These are phyloP conservation scores for Clavispora fructus DNA, from an alignment of 805 yeast species.

Conservation along the genomic window DNA sequence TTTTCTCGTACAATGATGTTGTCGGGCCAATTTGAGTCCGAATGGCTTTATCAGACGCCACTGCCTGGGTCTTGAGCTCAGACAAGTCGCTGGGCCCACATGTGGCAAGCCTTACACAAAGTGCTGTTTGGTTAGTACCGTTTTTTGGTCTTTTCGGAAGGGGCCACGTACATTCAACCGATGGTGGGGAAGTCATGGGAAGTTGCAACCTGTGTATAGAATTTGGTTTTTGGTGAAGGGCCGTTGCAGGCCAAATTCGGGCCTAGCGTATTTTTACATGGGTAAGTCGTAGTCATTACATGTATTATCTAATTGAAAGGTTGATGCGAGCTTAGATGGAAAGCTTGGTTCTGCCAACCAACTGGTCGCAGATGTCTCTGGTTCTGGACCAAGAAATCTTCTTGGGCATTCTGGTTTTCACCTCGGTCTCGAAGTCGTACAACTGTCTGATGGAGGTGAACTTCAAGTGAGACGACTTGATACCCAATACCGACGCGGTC, in stretches of 20 bases:
- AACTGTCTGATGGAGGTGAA: constrained; percentile 71
- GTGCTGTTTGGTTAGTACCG: neutral
- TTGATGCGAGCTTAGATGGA: neutral
- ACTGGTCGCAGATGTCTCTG: constrained; percentile 74
- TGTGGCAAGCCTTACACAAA: neutral
- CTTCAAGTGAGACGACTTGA: constrained; percentile 67
- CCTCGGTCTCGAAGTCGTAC: constrained; percentile 84
- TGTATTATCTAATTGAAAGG: neutral
- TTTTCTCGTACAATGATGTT: constrained; percentile 16
- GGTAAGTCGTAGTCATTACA: neutral
- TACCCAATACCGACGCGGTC: constrained; percentile 81
- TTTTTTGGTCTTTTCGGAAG: neutral
- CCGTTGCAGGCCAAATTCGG: too few species aligned
- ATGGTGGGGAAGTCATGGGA: neutral
- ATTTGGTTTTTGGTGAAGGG: too few species aligned
- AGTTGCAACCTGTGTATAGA: neutral
- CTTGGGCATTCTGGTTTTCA: constrained; percentile 81
- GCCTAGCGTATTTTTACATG: neutral
- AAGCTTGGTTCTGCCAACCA: constrained; percentile 59
- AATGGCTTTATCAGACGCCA: constrained; percentile 7
- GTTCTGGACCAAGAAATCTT: constrained; percentile 74
- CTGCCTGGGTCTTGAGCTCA: constrained; percentile 5
- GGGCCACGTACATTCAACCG: neutral
- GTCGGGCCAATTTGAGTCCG: constrained; percentile 3
- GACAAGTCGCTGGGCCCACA: neutral